phyloP scores from a whole-genome alignment of 2,329 filamentous ascomycete genomes.

The Verticillium nonalfalfae region DNA sequence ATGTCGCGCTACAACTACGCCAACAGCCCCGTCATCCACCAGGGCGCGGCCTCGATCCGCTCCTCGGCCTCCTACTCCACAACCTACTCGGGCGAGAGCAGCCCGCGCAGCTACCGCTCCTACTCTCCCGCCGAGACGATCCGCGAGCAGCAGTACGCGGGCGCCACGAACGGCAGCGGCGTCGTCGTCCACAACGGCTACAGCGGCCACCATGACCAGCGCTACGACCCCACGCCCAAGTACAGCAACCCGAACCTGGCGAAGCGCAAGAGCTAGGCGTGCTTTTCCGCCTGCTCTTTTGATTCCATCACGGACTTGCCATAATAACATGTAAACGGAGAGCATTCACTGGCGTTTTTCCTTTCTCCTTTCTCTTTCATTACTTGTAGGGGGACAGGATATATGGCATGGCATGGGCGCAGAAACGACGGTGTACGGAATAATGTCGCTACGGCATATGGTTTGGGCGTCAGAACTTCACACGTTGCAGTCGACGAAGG shows the following conservation, averaged over 20 bases:
- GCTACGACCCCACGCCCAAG: conserved; percentile 19
- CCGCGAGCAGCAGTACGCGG: conserved; percentile 19
- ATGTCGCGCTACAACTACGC: conserved; percentile 13
- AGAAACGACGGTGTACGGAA: background rate
- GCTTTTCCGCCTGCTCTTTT: background rate
- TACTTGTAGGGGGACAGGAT: background rate
- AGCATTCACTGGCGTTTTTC: background rate
- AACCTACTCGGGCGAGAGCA: conserved; percentile 16
- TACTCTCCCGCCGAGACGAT: conserved; percentile 17
- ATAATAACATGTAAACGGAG: too few species aligned
- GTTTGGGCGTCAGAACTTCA: background rate
- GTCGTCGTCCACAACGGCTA: conserved; percentile 25
- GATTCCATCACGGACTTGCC: too few species aligned
- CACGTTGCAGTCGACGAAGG: background rate
- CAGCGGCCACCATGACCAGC: conserved; percentile 19
- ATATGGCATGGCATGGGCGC: background rate
- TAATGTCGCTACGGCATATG: background rate
- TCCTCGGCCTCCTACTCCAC: conserved; percentile 18
- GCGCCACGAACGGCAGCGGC: conserved; percentile 13
- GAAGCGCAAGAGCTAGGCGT: background rate
- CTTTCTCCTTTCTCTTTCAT: too few species aligned
- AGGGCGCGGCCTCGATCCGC: conserved; percentile 20
- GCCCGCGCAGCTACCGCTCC: conserved; percentile 24
- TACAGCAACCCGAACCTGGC: conserved; percentile 11
- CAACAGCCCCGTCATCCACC: conserved; percentile 24